Evolutionary conservation across 2,329 filamentous ascomycete species (phyloP), one percentile per base, ranked within the genome.

Genomic region (Pseudocercospora eumusae): DNA sequence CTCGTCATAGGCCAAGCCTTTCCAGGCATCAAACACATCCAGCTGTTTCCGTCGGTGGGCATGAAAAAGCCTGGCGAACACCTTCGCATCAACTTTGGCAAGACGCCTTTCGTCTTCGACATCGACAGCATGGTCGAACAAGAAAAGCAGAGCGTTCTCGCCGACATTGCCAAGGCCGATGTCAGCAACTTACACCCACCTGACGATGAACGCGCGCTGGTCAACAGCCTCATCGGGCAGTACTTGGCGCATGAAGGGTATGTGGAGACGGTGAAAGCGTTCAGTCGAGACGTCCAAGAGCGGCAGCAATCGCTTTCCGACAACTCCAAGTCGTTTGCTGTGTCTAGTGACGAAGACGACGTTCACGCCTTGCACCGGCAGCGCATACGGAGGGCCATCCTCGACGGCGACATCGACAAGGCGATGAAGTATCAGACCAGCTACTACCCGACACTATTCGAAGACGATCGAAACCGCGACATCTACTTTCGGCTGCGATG

Each of bases 201-300:
- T 2, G 79, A 90, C 65, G 86, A 84, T 64, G 93, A 97, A 75
- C 88, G 86, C 1, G 83, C 89, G 25, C 82, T 98, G 53, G 86
- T 96, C 40, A 92, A 97, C 73, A 85, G 90, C 69, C 80, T 98
- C 60, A 87, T 93, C 18, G 83, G 92, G 42, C 93, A 97, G 76
- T 98, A 96, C 68, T 80, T 99, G 13, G 90, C 93, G 40, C 93
- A 98, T 69, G 95, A 98, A 71, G 95, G 95, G 62, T 98, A 97
- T 69, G 89, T 97, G 7, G 93, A 97, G 68, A 96, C 93, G 0
- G 93, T 93, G 8, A 86, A 88, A 66, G 92, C 91, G 0, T 98
- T 99, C 80, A 60, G 64, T 18, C 83, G 89, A 69, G 93, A 98
- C 72, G 86, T 96, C 25, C 60, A 64, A 49, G 80, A 84, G 15